Evolutionary conservation across 225 moss, liverwort and hornwort species (phyloP).

Genomic region (Physcomitrellopsis africana): DNA sequence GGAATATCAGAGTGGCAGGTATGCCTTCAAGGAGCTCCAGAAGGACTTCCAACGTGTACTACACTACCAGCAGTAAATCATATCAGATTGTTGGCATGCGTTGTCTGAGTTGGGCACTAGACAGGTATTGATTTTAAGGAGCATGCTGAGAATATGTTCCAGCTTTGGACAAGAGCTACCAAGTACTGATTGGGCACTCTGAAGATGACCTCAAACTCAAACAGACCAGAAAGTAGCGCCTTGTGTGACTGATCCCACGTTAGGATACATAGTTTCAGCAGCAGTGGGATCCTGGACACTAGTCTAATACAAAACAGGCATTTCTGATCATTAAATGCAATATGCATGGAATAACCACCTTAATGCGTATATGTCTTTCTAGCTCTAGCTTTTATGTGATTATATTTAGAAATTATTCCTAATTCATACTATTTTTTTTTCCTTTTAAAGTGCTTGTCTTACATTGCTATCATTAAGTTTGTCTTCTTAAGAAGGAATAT

Average conservation of each 20-base stretch:
- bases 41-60: constrained; percentile 49
- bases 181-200: background rate
- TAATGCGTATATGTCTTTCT: no score
- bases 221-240: background rate
- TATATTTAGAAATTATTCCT: no score
- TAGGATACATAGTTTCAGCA: constrained; percentile 75
- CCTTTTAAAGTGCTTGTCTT: no score
- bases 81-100: background rate
- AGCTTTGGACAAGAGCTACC: background rate
- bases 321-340: background rate
- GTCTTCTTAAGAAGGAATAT: no score
- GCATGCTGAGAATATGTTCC: background rate
- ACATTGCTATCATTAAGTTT: no score
- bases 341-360: constrained; percentile 2
- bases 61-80: background rate
- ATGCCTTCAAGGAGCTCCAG: constrained; percentile 52
- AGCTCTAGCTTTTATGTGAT: no score
- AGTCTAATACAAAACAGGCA: background rate
- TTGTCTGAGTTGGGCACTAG: background rate
- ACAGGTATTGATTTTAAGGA: background rate
- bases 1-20: constrained; percentile 37
- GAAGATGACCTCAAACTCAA: no score
- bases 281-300: constrained; percentile 75
- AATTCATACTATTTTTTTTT: no score
- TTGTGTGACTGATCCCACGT: constrained; percentile 74